These are phyloP conservation scores for Xerocomellus intermedius DNA, from an alignment of 768 basidiomycete species.

Conservation along the genomic window DNA sequence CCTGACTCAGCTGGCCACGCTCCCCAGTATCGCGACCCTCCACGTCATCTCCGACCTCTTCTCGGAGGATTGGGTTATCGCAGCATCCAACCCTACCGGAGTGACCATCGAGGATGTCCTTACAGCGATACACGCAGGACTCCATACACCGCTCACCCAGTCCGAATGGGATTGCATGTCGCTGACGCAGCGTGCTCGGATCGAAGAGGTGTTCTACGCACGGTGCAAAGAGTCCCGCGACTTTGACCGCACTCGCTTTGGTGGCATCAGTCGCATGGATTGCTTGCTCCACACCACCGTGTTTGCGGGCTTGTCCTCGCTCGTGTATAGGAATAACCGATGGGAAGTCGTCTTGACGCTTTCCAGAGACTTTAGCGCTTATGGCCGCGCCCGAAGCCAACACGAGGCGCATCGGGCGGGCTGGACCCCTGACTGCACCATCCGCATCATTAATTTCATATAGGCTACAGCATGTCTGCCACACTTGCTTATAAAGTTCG, in stretches of 20 bases:
- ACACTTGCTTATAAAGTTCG: not conserved
- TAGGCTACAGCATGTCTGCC: slow-evolving; percentile 4
- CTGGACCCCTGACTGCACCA: not conserved
- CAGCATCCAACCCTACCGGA: slow-evolving; percentile 40
- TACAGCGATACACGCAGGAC: slow-evolving; percentile 40
- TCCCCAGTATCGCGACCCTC: slow-evolving; percentile 39
- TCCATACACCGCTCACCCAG: slow-evolving; percentile 38
- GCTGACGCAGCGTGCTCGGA: slow-evolving; percentile 41
- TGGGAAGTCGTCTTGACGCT: slow-evolving; percentile 48
- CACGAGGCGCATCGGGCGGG: not conserved
- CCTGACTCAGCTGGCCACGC: slow-evolving; percentile 43
- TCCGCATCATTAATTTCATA: not conserved
- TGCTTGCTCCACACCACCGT: slow-evolving; percentile 46
- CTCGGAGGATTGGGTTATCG: slow-evolving; percentile 42
- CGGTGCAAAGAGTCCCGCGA: slow-evolving; percentile 44
- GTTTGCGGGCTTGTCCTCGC: slow-evolving; percentile 53
- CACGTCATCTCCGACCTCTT: slow-evolving; percentile 47
- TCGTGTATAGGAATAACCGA: slow-evolving; percentile 34
- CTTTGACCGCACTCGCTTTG: slow-evolving; percentile 34
- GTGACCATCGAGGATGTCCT: slow-evolving; percentile 56
- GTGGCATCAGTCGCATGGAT: slow-evolving; percentile 50
- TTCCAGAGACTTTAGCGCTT: slow-evolving; percentile 31
- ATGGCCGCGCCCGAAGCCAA: not conserved
- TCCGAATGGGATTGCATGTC: slow-evolving; percentile 45
- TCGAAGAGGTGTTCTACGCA: slow-evolving; percentile 41